A percentile compares a stretch with the other conserved stretches of the same genome.
These are phyloP conservation scores for Cicer chorassanicum DNA, from an alignment of 306 rosid genomes.

Conservation along the genomic window DNA sequence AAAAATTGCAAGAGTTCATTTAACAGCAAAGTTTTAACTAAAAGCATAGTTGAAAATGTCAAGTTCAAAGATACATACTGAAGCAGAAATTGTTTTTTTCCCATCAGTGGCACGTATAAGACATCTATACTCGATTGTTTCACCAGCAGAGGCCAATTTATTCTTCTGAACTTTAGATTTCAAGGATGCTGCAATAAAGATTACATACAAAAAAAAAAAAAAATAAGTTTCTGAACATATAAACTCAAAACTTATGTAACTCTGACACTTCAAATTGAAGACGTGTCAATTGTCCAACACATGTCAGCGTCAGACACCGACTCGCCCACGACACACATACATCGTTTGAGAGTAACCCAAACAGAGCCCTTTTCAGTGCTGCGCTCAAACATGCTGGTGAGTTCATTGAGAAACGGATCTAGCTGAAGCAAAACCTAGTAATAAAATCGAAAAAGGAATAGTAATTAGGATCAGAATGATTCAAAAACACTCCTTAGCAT, in stretches of 20 bases:
- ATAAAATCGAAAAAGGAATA: constrained; percentile 23
- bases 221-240: constrained; percentile 34
- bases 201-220: constrained; percentile 18
- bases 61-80: constrained; percentile 56
- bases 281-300: too few species aligned
- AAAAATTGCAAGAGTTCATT: constrained; percentile 9
- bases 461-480: constrained; percentile 9
- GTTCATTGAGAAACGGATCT: constrained; percentile 96
- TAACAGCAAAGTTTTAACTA: background rate
- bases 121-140: constrained; percentile 78
- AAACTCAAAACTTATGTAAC: constrained; percentile 11
- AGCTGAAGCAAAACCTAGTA: constrained; percentile 76
- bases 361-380: constrained; percentile 84
- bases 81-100: constrained; percentile 85
- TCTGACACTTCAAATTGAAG: too few species aligned
- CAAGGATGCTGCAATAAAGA: constrained; percentile 64
- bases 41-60: background rate
- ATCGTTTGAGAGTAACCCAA: constrained; percentile 97
- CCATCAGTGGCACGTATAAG: constrained; percentile 94
- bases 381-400: constrained; percentile 88
- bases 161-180: constrained; percentile 76
- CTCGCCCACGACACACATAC: constrained; percentile 42
- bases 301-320: too few species aligned
- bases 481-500: background rate
- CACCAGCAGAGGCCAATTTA: constrained; percentile 70